Percentiles rank a stretch among this genome's conserved stretches.
Conservation (phyloP, 2,329 filamentous ascomycete genomes). For the Fonsecaea multimorphosa region DNA sequence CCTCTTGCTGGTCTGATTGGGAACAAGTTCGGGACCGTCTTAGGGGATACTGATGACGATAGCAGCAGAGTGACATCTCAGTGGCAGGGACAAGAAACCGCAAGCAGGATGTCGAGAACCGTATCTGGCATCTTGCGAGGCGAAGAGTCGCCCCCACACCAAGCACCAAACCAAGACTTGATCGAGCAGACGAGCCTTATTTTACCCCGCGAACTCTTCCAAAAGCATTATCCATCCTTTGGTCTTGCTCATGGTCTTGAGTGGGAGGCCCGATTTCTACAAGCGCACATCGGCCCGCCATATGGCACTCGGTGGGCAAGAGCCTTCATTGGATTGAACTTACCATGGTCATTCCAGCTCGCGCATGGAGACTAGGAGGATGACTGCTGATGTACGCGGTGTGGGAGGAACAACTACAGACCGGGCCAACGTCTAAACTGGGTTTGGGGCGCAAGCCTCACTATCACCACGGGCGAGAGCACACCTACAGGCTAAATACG, state of each 20-base stretch:
- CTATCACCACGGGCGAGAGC: neutral
- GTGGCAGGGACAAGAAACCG: neutral
- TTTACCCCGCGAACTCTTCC: neutral
- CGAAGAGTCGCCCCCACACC: neutral
- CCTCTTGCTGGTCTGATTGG: neutral
- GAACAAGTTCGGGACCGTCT: neutral
- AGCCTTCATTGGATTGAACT: neutral
- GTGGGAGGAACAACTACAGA: neutral
- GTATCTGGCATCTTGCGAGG: neutral
- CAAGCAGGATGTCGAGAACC: neutral
- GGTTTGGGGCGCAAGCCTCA: neutral
- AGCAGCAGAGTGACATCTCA: neutral
- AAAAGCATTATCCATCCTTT: neutral
- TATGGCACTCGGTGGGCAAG: neutral
- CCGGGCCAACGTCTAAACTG: neutral
- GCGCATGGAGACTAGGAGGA: neutral
- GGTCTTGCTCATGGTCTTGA: too few species aligned
- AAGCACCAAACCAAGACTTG: neutral
- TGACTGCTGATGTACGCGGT: neutral
- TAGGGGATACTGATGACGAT: neutral
- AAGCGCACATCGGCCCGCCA: neutral
- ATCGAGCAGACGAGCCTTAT: neutral
- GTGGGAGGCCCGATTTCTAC: constrained; percentile 1
- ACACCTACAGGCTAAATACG: too few species aligned
- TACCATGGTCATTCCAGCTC: neutral